Evolutionary conservation across 257 asterid genomes (phyloP), one percentile per base, ranked within the genome.

Genomic region (Phtheirospermum japonicum): DNA sequence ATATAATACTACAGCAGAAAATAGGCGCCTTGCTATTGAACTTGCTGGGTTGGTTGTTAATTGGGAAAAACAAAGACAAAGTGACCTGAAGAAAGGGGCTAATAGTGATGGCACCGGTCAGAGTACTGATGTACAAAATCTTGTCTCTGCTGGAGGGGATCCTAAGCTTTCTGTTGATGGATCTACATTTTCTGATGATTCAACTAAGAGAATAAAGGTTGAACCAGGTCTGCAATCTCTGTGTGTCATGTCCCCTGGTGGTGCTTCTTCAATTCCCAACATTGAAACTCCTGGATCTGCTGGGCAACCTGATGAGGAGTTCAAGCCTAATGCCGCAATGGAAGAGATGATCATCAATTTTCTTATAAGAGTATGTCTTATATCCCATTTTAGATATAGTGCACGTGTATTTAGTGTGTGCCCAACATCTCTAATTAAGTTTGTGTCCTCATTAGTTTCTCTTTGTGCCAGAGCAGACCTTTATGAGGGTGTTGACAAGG

Each of bases 311-410:
- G 99, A 93, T 81, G 99, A 93, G 76, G 99, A 93, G 72, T 93
- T 93, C 77, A 93, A 93, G 83, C 99, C 99, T 65, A 93, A 93
- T 73, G 99, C 99, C 3, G 99, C 99, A 52, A 93, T 93, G 99
- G 99, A 93, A 77, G 99, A 93, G 80, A 93, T 93, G 99, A 93
- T 93, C 54, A 93, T 93, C 82, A 93, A 93, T 73, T 93, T 93
- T 75, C 95, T 93, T 19, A 93, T 93, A 65, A 81, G 99, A 79
- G 99, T 93, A 85, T 59, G 88, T 70, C 65, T 53, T 75, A 42
- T 45, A 56, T 63, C 62, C 36, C 69, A 62, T 77, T 58, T 68
- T 18, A 42, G 14, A 28, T 67, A 33, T 51, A 64, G 37, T 57
- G 23, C 59, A 13, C 57, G 57, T 40, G 26, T 57, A 13, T 49